phyloP scores from a whole-genome alignment of 2,329 filamentous ascomycete genomes.

The Niveomyces coronatus region DNA sequence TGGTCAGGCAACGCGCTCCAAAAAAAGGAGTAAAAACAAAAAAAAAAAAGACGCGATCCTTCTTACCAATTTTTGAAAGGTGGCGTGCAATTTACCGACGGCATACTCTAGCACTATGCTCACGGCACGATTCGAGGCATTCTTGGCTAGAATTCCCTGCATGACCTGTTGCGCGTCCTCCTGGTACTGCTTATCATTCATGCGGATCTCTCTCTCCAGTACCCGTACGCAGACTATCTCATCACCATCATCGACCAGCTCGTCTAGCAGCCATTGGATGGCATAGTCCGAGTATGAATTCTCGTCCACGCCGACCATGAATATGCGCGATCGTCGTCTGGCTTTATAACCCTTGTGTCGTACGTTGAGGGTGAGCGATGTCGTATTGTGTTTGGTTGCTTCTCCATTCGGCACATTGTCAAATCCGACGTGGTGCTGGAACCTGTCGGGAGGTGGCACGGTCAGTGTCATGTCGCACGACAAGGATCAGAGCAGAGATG shows the following conservation, averaged over 20 bases:
- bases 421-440: conserved; percentile 49
- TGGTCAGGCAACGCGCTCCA: too few species aligned
- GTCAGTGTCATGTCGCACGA: conserved; percentile 33
- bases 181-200: conserved; percentile 61
- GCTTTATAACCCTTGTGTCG: conserved; percentile 81
- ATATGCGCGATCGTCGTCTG: conserved; percentile 71
- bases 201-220: conserved; percentile 69
- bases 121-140: conserved; percentile 68
- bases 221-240: conserved; percentile 86
- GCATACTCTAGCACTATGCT: conserved; percentile 79
- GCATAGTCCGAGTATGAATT: conserved; percentile 89
- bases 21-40: too few species aligned
- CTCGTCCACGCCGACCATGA: conserved; percentile 83
- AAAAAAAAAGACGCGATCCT: background rate
- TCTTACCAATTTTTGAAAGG: conserved; percentile 80
- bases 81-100: conserved; percentile 79
- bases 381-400: conserved; percentile 47
- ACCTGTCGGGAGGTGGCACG: conserved; percentile 34
- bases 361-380: conserved; percentile 70
- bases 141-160: conserved; percentile 67
- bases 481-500: background rate
- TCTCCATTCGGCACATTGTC: conserved; percentile 50
- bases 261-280: conserved; percentile 83
- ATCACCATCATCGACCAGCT: conserved; percentile 86
- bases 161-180: conserved; percentile 67